Evolutionary conservation across 2,329 filamentous ascomycete species (phyloP).

Genomic region (Cercospora brassicicola): DNA sequence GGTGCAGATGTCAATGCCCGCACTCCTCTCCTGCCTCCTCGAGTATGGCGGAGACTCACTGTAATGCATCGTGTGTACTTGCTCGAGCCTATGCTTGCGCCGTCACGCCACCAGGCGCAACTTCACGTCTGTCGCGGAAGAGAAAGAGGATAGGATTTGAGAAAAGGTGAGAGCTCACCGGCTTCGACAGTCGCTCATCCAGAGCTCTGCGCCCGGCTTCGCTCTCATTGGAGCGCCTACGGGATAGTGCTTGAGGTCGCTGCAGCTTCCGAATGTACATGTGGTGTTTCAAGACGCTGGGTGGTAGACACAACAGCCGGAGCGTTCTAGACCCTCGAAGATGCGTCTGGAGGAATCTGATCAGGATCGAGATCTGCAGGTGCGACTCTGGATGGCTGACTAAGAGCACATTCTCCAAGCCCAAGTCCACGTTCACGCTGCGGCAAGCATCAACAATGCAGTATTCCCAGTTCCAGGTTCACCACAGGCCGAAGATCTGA

Average conservation of each 20-base stretch:
- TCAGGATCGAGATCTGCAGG: too few relatives aligned
- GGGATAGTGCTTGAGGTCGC: background rate
- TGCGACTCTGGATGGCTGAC: too few relatives aligned
- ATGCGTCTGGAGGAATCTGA: too few relatives aligned
- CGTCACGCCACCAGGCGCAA: conserved; percentile 12
- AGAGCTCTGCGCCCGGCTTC: background rate
- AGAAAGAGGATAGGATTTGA: background rate
- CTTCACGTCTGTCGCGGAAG: background rate
- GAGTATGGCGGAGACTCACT: conserved; percentile 1
- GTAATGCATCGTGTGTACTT: conserved; percentile 8
- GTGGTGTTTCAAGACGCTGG: conserved; percentile 1
- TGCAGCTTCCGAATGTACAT: background rate
- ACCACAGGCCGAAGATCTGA: too few relatives aligned
- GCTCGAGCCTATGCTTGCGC: background rate
- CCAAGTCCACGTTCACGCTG: too few relatives aligned
- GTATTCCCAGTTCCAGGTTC: too few relatives aligned
- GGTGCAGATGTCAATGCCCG: conserved; percentile 3
- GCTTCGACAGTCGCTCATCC: background rate
- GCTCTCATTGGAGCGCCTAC: conserved; percentile 2
- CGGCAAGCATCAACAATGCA: too few relatives aligned
- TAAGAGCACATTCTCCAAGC: too few relatives aligned
- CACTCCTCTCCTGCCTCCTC: background rate
- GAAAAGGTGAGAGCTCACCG: background rate
- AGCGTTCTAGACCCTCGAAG: too few relatives aligned
- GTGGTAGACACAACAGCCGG: too few relatives aligned